phyloP scores from a whole-genome alignment of 2,329 filamentous ascomycete species.

The Lecanicillium sp. region DNA sequence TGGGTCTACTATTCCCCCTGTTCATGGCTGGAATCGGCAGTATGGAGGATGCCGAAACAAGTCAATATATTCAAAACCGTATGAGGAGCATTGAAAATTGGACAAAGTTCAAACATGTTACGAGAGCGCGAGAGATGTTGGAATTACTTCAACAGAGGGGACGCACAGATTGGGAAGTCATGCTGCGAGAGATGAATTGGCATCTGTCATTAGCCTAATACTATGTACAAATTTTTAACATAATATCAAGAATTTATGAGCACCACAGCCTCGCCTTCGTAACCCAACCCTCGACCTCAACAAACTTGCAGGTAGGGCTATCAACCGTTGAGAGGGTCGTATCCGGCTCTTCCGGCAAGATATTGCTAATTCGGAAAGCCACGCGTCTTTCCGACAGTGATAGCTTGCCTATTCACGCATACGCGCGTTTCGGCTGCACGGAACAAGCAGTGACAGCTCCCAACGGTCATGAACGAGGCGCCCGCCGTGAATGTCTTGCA shows the following conservation, averaged over 20 bases:
- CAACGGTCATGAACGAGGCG: no score
- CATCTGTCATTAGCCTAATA: background rate
- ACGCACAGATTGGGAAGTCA: conserved; percentile 1
- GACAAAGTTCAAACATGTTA: conserved; percentile 2
- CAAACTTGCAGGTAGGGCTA: background rate
- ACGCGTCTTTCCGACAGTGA: background rate
- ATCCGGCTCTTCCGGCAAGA: background rate
- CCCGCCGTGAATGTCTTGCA: no score
- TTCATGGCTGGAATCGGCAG: conserved; percentile 1
- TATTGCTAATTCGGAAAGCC: no score
- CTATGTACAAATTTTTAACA: background rate
- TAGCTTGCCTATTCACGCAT: no score
- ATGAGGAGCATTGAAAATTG: background rate
- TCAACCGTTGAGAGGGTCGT: background rate
- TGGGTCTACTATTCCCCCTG: conserved; percentile 1
- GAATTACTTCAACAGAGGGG: background rate
- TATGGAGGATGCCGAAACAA: background rate
- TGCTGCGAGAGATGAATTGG: conserved; percentile 1
- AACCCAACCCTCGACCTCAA: background rate
- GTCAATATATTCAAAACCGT: background rate
- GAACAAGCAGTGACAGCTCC: no score
- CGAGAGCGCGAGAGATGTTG: conserved; percentile 1
- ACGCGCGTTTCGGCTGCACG: no score
- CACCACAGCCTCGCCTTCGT: background rate
- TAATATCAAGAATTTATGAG: background rate